Conservation (phyloP, 2,329 filamentous ascomycete species). For the Fusarium burgessii region DNA sequence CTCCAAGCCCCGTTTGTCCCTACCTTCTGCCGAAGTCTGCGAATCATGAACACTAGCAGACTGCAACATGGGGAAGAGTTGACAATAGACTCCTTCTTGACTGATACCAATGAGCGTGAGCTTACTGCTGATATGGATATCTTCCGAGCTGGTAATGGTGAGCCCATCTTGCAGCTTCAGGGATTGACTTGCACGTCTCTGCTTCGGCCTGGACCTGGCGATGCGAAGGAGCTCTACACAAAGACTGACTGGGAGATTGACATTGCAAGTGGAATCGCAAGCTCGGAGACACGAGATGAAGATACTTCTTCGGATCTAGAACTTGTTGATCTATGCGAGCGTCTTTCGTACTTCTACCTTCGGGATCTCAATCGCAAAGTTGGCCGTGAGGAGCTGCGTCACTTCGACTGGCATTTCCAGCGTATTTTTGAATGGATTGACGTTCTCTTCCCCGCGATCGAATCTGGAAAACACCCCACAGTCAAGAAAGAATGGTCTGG, state of each 20-base stretch:
- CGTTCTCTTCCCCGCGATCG: neutral
- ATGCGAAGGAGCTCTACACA: slow-evolving; percentile 2
- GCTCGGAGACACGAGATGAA: neutral
- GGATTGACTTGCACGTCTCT: slow-evolving; percentile 10
- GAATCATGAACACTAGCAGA: slow-evolving; percentile 5
- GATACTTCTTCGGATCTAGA: slow-evolving; percentile 3
- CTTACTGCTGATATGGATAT: slow-evolving; percentile 6
- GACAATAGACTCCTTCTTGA: slow-evolving; percentile 5
- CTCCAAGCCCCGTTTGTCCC: slow-evolving; percentile 50
- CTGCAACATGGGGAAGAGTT: neutral
- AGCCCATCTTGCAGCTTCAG: neutral
- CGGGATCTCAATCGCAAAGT: neutral
- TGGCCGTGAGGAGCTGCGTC: neutral
- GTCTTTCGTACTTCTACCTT: slow-evolving; percentile 6
- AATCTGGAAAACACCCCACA: neutral
- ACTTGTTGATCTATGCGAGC: slow-evolving; percentile 5
- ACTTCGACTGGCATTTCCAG: neutral
- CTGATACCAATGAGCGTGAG: neutral
- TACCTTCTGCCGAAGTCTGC: slow-evolving; percentile 5
- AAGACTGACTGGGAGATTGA: slow-evolving; percentile 10
- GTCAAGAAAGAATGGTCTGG: neutral
- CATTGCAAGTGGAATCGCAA: neutral
- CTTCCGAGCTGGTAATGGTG: neutral
- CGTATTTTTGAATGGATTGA: slow-evolving; percentile 9
- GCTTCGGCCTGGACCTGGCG: neutral